Evolutionary conservation across 108 stramenopile genomes (phyloP).

Genomic region (Cyclotella distinguenda): DNA sequence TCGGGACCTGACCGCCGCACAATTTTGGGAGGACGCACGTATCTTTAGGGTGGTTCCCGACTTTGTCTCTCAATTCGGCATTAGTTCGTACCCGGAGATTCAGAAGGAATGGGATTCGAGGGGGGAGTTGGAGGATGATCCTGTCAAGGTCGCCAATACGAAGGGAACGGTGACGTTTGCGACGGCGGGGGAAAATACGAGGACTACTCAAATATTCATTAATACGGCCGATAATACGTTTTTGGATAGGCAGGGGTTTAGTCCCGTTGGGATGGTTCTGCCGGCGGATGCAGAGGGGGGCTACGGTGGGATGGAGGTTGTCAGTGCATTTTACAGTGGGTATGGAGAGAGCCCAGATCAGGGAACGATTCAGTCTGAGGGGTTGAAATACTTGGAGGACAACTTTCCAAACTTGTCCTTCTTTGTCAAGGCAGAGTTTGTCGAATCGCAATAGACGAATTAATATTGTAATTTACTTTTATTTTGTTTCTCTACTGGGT

Average conservation of each 20-base stretch:
- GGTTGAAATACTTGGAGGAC: slow-evolving; percentile 66
- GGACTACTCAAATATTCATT: slow-evolving; percentile 89
- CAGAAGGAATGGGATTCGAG: slow-evolving; percentile 44
- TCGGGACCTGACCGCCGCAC: slow-evolving; percentile 51
- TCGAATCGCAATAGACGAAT: too few species aligned
- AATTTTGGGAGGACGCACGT: slow-evolving; percentile 53
- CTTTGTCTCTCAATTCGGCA: slow-evolving; percentile 90
- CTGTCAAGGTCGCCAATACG: slow-evolving; percentile 70
- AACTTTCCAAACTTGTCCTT: slow-evolving; percentile 66
- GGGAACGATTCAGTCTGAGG: slow-evolving; percentile 54
- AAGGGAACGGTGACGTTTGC: slow-evolving; percentile 85
- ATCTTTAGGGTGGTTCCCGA: slow-evolving; percentile 71
- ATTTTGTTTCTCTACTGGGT: too few species aligned
- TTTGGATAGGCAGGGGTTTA: slow-evolving; percentile 82
- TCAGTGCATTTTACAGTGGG: slow-evolving; percentile 68
- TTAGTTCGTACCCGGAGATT: slow-evolving; percentile 59
- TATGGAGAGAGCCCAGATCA: slow-evolving; percentile 75
- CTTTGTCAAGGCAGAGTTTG: slow-evolving; percentile 15
- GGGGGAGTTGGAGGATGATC: slow-evolving; percentile 70
- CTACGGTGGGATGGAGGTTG: slow-evolving; percentile 71
- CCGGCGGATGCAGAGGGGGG: slow-evolving; percentile 44
- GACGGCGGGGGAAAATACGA: slow-evolving; percentile 76
- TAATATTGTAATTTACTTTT: too few species aligned
- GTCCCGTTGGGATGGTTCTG: slow-evolving; percentile 82
- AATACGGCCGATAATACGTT: slow-evolving; percentile 76